Evolutionary conservation across 805 yeast genomes (phyloP), one percentile per base, ranked within the genome.

Genomic region (Yarrowia sp.): DNA sequence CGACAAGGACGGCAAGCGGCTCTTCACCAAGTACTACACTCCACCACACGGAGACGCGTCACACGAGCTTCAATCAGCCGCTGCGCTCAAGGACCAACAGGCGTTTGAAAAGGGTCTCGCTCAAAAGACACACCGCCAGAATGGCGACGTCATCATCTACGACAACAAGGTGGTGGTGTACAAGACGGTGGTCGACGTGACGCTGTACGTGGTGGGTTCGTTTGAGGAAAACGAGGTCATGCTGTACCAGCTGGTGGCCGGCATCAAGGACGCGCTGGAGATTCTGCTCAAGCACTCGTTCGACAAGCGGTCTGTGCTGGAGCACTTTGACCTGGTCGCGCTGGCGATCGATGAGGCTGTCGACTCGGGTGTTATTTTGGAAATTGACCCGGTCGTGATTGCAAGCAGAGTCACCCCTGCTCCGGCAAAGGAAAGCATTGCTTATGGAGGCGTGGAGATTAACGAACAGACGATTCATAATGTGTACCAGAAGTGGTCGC

Each of bases 351-450:
- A 95, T 75, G 98, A 95, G 77, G 83, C 96, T 9, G 81, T 95
- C 58, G 99, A 95, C 74, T 96, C 92, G 74, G 99, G 98, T 44
- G 85, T 95, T 68, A 86, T 95, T 65, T 81, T 95, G 70, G 98
- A 95, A 75, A 88, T 92, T 32, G 98, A 95, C 72, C 86, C 96
- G 5, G 84, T 88, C 39, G 86, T 90, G 45, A 89, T 95, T 70
- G 92, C 93, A 1, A 84, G 96, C 14, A 84, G 99, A 77, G 97
- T 92, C 31, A 89, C 98, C n/a, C 84, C 85, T 66, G 86, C 95
- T 36, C 96, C 97, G 51, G 76, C 85, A 38, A 85, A 82, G 68
- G 97, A 91, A 70, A 78, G 77, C 35, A 79, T 82, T 42, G 81
- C 73, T 7, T 66, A 73, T 66, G 71, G 68, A 48, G 75, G 74